These are phyloP conservation scores for Xylariaceae sp. DNA, from an alignment of 2,329 filamentous ascomycete species.

Conservation along the genomic window DNA sequence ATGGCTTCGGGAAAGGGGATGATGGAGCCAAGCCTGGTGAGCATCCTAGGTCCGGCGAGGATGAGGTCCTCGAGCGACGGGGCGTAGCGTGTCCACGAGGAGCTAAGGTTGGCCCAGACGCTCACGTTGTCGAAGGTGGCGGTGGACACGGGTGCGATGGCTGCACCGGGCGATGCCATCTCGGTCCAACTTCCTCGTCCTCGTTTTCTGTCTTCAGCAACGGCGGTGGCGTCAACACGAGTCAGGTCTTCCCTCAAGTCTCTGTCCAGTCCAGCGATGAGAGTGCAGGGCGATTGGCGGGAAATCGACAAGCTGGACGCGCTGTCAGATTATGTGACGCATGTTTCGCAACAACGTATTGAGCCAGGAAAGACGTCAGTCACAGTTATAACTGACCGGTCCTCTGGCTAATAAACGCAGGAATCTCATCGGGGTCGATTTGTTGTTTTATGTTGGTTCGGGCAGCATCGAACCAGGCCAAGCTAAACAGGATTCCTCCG, in stretches of 20 bases:
- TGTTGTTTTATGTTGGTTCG: conserved; percentile 4
- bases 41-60: conserved; percentile 71
- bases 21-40: conserved; percentile 66
- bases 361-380: conserved; percentile 1
- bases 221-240: not conserved
- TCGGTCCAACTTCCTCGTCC: not conserved
- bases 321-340: conserved; percentile 16
- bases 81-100: conserved; percentile 62
- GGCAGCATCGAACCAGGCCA: conserved; percentile 8
- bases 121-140: conserved; percentile 49
- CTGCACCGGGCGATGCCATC: conserved; percentile 42
- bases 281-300: conserved; percentile 5
- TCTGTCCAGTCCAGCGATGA: conserved; percentile 4
- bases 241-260: not conserved
- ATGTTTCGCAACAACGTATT: conserved; percentile 6
- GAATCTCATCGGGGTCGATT: not conserved
- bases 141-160: conserved; percentile 38
- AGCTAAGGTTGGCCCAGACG: conserved; percentile 60
- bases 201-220: not conserved
- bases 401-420: too few species aligned
- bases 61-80: conserved; percentile 73
- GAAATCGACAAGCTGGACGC: conserved; percentile 5
- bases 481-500: conserved; percentile 10
- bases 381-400: conserved; percentile 10
- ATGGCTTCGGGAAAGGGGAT: conserved; percentile 64